Conservation (phyloP, 768 basidiomycete genomes). For the Agrocybe praecox region DNA sequence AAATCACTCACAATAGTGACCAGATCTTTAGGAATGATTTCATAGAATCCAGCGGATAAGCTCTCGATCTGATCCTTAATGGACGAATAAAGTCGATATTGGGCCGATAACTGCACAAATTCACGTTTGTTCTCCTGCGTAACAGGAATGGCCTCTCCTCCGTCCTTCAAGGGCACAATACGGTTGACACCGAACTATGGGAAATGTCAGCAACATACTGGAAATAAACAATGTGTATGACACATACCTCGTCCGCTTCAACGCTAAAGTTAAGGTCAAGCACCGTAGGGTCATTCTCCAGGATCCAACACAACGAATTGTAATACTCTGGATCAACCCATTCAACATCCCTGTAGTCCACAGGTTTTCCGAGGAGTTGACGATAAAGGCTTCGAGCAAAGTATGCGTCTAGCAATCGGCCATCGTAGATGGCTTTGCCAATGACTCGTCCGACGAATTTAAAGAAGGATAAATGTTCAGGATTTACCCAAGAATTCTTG, state of each 20-base stretch:
- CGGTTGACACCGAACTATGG: constrained; percentile 87
- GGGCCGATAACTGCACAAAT: constrained; percentile 94
- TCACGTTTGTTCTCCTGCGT: constrained; percentile 97
- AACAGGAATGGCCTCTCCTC: constrained; percentile 82
- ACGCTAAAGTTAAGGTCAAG: constrained; percentile 93
- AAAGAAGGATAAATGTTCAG: constrained; percentile 96
- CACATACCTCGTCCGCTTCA: constrained; percentile 88
- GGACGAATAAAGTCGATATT: constrained; percentile 90
- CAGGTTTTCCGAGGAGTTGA: constrained; percentile 90
- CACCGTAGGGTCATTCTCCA: constrained; percentile 90
- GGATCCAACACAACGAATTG: constrained; percentile 96
- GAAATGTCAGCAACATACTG: constrained; percentile 11
- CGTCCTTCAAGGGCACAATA: constrained; percentile 84
- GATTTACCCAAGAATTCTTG: constrained; percentile 92
- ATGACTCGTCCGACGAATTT: constrained; percentile 98
- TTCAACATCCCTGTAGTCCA: constrained; percentile 95
- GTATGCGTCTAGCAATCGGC: constrained; percentile 94
- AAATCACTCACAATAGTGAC: constrained; percentile 77
- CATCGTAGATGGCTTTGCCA: constrained; percentile 97
- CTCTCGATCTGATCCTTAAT: constrained; percentile 96
- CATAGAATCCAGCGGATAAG: constrained; percentile 90
- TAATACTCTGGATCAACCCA: constrained; percentile 99
- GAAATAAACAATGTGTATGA: neutral
- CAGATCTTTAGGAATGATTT: constrained; percentile 96
- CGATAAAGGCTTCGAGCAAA: constrained; percentile 97